Base-by-base conservation (phyloP, 176 grass and related monocot species). In the Raddia distichophylla region DNA sequence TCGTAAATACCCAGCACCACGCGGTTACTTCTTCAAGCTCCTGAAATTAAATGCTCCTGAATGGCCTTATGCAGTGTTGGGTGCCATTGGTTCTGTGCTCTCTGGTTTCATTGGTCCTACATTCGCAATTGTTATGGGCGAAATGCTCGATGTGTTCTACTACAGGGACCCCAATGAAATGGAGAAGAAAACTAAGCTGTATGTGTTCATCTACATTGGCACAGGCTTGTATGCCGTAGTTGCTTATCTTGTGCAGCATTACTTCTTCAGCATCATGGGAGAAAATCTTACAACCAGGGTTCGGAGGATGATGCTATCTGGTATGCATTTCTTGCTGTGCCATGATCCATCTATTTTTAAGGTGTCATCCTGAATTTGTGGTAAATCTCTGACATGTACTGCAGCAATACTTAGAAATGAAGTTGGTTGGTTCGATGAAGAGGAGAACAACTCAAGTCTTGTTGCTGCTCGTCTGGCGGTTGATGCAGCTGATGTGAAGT, bases 231-330 rank as follows among this genome's bases (percentile, higher is more conserved):
- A 95, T 87, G 93, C 93, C 6, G 93, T 99, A 6, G 83, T 91
- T 71, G 93, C 93, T 79, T 99, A 99, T 81, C 80, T 96, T 69
- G 67, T 99, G 18, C 97, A 99, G 74, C 97, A 99, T 85, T 99
- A 99, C 54, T 99, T 99, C 89, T 96, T 95, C 69, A 99, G 93
- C 69, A 95, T 99, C 53, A 99, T 99, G 97, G 97, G 97, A 82
- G 97, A 99, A 89, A 99, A 99, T 85, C 93, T 99, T 60, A 99
- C 97, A 35, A 99, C 97, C 47, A 89, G 97, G 54, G 97, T 99
- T 71, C 82, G 97, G 10, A 84, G 93, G 85, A 95, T 99, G 91
- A 99, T 99, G 97, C 86, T 99, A 53, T 91, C 93, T 0, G 84
- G 97, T 99, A 99, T 70, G 88, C 47, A 47, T 60, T 73, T 75